Evolutionary conservation across 169 alveolate species (phyloP).

Genomic region (Pseudocohnilembus persalinus): DNA sequence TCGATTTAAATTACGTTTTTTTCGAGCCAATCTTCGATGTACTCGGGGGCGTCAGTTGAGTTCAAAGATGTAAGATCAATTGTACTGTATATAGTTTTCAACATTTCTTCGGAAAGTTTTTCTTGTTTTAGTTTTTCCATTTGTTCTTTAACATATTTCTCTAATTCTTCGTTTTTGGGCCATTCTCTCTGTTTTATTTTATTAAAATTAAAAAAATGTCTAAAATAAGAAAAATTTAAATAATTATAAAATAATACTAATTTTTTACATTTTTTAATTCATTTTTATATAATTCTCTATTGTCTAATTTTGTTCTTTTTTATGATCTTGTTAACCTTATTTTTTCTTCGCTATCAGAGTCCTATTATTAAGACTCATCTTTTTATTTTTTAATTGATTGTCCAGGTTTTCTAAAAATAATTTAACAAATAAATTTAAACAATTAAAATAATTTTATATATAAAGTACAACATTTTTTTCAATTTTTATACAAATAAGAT

Average conservation of each 20-base stretch:
- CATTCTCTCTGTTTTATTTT: background rate
- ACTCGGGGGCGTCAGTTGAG: conserved; percentile 10
- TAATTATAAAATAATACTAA: too few species aligned
- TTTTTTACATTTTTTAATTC: background rate
- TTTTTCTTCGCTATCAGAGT: background rate
- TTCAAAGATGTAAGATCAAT: conserved; percentile 21
- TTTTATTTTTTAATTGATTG: background rate
- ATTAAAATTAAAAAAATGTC: too few species aligned
- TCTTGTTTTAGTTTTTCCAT: background rate
- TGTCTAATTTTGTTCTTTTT: background rate
- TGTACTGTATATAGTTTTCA: background rate
- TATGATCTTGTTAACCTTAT: background rate
- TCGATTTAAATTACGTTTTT: conserved; percentile 6
- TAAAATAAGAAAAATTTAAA: too few species aligned
- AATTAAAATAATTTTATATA: too few species aligned
- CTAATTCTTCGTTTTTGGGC: background rate
- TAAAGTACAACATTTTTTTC: too few species aligned
- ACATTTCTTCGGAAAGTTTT: background rate
- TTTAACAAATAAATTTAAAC: too few species aligned
- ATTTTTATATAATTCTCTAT: background rate
- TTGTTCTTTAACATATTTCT: background rate
- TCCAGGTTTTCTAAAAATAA: background rate
- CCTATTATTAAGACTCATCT: background rate
- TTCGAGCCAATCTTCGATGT: conserved; percentile 2
- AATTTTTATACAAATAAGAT: too few species aligned